These are phyloP conservation scores for Eucalyptus cloeziana DNA, from an alignment of 345 rosid species.

Conservation along the genomic window DNA sequence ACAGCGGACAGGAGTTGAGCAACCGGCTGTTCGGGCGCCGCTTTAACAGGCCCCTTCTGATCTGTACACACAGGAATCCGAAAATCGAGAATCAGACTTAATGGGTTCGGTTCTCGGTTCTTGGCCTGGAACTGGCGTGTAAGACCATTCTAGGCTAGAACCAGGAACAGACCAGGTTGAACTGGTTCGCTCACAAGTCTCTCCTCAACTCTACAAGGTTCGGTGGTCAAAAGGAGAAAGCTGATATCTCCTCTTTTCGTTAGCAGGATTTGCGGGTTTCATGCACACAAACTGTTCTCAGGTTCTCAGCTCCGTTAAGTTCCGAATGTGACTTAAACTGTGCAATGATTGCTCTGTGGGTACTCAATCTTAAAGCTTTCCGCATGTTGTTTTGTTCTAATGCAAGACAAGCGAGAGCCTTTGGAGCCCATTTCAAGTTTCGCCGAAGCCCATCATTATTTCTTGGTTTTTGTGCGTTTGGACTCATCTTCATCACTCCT, in stretches of 20 bases:
- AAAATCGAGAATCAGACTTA: background rate
- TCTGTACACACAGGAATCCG: background rate
- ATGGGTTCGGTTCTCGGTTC: background rate
- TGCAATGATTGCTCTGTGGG: background rate
- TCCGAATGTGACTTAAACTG: background rate
- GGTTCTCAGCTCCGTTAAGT: background rate
- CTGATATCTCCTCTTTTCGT: constrained; percentile 7
- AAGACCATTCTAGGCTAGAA: background rate
- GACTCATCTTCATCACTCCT: background rate
- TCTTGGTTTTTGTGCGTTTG: background rate
- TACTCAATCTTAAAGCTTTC: background rate
- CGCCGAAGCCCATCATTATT: background rate
- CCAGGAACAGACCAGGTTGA: background rate
- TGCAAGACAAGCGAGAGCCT: background rate
- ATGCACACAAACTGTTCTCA: background rate
- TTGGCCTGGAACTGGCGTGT: background rate
- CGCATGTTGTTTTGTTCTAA: background rate
- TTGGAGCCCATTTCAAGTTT: background rate
- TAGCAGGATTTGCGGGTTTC: background rate
- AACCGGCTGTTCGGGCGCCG: too few species aligned
- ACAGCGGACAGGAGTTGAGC: fast-evolving
- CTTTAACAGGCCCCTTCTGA: too few species aligned
- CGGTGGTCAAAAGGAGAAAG: constrained; percentile 18
- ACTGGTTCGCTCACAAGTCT: background rate
- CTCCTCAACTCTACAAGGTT: constrained; percentile 8